These are phyloP conservation scores for Testicularia cyperi DNA, from an alignment of 1,284 basidiomycete genomes.

Conservation along the genomic window DNA sequence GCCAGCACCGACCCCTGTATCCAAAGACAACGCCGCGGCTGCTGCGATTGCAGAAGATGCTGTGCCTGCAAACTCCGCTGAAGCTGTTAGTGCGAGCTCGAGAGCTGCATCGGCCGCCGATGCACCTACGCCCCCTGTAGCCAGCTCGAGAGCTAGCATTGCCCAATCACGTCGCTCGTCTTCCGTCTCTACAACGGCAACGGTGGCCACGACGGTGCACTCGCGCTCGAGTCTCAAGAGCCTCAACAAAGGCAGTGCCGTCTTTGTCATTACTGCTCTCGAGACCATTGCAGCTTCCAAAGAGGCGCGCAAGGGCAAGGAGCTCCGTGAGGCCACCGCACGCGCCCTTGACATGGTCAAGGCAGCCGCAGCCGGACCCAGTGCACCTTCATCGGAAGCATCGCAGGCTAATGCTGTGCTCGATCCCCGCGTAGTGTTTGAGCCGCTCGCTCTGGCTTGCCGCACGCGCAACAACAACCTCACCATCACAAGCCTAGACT, in stretches of 20 bases:
- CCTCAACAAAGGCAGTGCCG: constrained; percentile 49
- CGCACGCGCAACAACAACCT: constrained; percentile 49
- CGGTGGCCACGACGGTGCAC: constrained; percentile 34
- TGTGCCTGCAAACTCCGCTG: neutral
- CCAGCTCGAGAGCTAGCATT: constrained; percentile 26
- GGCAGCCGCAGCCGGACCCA: constrained; percentile 19
- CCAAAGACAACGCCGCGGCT: no score
- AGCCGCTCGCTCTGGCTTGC: constrained; percentile 56
- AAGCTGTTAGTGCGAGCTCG: neutral
- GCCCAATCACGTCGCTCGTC: constrained; percentile 26
- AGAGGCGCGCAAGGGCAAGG: constrained; percentile 54
- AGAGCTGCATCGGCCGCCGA: neutral
- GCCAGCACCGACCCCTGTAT: no score
- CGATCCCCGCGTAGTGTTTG: constrained; percentile 58
- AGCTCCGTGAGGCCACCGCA: constrained; percentile 46
- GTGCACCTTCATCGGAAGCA: constrained; percentile 14
- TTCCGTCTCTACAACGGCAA: constrained; percentile 31
- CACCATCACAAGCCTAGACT: constrained; percentile 54
- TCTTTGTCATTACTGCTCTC: constrained; percentile 57
- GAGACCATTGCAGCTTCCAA: constrained; percentile 49
- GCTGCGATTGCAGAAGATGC: no score
- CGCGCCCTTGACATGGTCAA: constrained; percentile 57
- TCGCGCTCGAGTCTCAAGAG: constrained; percentile 43
- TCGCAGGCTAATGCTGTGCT: constrained; percentile 34
- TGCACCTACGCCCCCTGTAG: constrained; percentile 3